Conservation (phyloP, 495 filamentous ascomycete species). For the Penicillium riverlandense region DNA sequence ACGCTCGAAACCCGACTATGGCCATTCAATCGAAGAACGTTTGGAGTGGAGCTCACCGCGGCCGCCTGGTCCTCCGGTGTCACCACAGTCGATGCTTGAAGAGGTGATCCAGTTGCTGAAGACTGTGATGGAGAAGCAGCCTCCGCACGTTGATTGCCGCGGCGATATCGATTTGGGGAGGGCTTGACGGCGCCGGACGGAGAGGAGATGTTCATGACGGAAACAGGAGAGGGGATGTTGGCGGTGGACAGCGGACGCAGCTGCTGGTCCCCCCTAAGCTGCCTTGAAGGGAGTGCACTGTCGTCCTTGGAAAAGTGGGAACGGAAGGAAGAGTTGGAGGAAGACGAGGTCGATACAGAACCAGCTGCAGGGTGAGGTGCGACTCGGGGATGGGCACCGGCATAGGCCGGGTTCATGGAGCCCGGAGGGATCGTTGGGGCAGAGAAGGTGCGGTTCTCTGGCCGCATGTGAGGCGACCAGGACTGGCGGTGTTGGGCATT, state of each 20-base stretch:
- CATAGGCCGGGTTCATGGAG: conserved; percentile 35
- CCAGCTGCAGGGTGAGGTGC: conserved; percentile 53
- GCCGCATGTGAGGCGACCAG: conserved; percentile 51
- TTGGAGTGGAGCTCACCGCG: conserved; percentile 1
- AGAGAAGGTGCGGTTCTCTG: conserved; percentile 61
- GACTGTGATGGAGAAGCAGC: conserved; percentile 33
- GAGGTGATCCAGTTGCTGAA: conserved; percentile 28
- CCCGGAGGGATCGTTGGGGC: conserved; percentile 49
- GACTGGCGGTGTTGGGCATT: conserved; percentile 51
- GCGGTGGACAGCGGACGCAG: conserved; percentile 46
- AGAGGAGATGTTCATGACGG: conserved; percentile 37
- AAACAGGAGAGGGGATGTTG: conserved; percentile 36
- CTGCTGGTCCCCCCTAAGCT: conserved; percentile 26
- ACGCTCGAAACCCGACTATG: conserved; percentile 43
- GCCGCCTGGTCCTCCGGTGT: conserved; percentile 18
- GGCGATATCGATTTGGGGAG: conserved; percentile 62
- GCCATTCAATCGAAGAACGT: conserved; percentile 8
- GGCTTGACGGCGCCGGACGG: conserved; percentile 46
- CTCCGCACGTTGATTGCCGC: conserved; percentile 46
- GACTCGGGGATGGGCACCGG: conserved; percentile 33
- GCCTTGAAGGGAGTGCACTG: conserved; percentile 35
- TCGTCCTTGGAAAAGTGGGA: conserved; percentile 43
- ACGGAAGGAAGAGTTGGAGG: conserved; percentile 33
- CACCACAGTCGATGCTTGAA: conserved; percentile 4
- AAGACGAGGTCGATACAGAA: conserved; percentile 54